Base-by-base conservation (phyloP, 805 yeast species). In the Kuraishia ogatae region DNA sequence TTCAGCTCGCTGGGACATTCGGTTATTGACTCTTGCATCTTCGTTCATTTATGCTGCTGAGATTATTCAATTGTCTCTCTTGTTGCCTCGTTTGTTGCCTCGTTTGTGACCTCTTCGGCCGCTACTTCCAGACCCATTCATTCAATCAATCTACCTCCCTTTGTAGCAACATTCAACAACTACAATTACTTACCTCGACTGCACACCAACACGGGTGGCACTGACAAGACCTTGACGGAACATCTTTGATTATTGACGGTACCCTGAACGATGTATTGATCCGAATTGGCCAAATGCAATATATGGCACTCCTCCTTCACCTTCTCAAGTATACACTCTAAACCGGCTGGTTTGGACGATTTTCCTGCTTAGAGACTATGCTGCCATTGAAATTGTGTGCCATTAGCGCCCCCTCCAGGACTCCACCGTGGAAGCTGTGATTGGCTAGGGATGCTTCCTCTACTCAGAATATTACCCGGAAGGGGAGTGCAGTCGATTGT, bases 161-260 rank as follows among this genome's bases (percentile, higher is more conserved):
- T 15, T 3, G 13, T 3, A 35, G n/a, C 43, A 35, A 26, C 29
- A 26, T 15, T 15, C 17, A 35, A 10, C 43, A 35, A 11, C 43
- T 35, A 47, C 21, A 48, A n/a, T 20, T 19, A 77, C 82, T 70
- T 77, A 78, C 83, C 83, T 79, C 59, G 74, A 63, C 50, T 59
- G 63, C 54, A 73, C 75, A 67, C 78, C 76, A 63, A 69, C 66
- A 69, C 82, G 82, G 73, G 79, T 77, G 61, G 71, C 74, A 66
- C 77, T 80, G 62, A 69, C 66, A 62, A 75, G 76, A 71, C 82
- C 81, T 70, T 75, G 71, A 72, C 82, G 81, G 73, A 77, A 79
- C 84, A 79, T 79, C 58, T 58, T 67, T 19, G 11, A 39, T 17
- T 35, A 46, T 11, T 47, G 26, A 11, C 50, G 43, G 43, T 35